Evolutionary conservation across 1,139 yeast species (phyloP).

Genomic region (Taiozyma sp.): DNA sequence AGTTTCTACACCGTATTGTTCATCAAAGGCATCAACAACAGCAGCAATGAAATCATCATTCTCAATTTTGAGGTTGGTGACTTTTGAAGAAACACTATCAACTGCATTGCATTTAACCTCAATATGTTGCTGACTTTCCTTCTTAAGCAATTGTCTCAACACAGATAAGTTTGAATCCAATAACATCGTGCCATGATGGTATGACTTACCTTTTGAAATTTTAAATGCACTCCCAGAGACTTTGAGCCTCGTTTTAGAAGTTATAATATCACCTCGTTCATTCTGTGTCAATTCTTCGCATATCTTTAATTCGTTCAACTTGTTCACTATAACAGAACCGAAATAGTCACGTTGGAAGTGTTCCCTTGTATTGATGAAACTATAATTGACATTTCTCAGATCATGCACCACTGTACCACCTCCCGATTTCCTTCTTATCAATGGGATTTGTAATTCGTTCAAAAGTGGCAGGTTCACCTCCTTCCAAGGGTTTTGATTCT

Average conservation of each 20-base stretch:
- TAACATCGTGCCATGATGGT: conserved; percentile 97
- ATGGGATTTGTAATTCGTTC: conserved; percentile 51
- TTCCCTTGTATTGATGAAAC: conserved; percentile 68
- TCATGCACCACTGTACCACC: conserved; percentile 99
- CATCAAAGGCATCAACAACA: conserved; percentile 42
- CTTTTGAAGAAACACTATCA: conserved; percentile 74
- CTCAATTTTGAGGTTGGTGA: conserved; percentile 53
- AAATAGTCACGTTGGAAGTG: conserved; percentile 40
- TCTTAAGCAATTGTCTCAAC: conserved; percentile 52
- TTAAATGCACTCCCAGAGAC: conserved; percentile 44
- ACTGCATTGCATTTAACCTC: conserved; percentile 56
- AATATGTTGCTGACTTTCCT: conserved; percentile 38
- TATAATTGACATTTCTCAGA: conserved; percentile 83
- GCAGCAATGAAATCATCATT: conserved; percentile 43
- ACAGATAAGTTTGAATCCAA: conserved; percentile 57
- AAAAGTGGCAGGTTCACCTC: conserved; percentile 71
- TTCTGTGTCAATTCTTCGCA: conserved; percentile 44
- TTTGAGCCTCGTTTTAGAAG: conserved; percentile 49
- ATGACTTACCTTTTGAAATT: conserved; percentile 54
- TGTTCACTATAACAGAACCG: conserved; percentile 14
- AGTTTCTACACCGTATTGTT: conserved; percentile 22
- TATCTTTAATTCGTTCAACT: conserved; percentile 8
- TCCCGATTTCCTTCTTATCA: conserved; percentile 80
- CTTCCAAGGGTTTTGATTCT: conserved; percentile 93
- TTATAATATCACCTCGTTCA: conserved; percentile 75